These are phyloP conservation scores for Cryphonectria radicalis DNA, from an alignment of 2,329 filamentous ascomycete species.

Conservation along the genomic window DNA sequence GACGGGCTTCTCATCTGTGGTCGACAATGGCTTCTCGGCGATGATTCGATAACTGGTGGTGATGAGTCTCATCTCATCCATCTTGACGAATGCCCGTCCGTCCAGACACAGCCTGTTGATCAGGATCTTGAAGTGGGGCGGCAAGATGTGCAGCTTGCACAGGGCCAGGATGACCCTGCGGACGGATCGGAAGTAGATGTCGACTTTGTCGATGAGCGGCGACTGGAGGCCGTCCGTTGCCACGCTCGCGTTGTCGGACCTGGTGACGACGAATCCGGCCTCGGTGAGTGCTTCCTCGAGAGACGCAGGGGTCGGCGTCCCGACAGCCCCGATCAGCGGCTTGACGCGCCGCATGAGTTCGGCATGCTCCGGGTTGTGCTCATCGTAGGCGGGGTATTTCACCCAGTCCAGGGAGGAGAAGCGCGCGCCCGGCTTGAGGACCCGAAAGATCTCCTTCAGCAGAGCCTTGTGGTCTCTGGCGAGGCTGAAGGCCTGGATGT, in stretches of 20 bases:
- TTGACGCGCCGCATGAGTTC: constrained; percentile 59
- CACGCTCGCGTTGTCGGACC: constrained; percentile 56
- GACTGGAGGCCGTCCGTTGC: constrained; percentile 50
- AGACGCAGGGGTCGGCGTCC: constrained; percentile 53
- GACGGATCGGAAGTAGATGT: constrained; percentile 57
- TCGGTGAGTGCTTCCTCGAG: constrained; percentile 50
- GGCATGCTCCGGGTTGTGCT: constrained; percentile 49
- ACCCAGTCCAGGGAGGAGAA: constrained; percentile 59
- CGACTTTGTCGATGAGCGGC: constrained; percentile 57
- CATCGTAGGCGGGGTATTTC: constrained; percentile 53
- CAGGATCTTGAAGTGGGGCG: constrained; percentile 56
- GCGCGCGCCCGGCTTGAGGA: constrained; percentile 54
- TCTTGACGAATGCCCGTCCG: constrained; percentile 58
- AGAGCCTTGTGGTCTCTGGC: constrained; percentile 53
- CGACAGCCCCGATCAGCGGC: constrained; percentile 58
- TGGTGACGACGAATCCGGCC: constrained; percentile 52
- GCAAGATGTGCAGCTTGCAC: constrained; percentile 51
- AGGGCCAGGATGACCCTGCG: constrained; percentile 53
- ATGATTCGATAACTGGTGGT: constrained; percentile 58
- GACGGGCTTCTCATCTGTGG: background rate
- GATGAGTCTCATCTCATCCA: constrained; percentile 57
- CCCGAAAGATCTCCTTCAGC: constrained; percentile 53
- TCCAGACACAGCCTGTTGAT: constrained; percentile 58
- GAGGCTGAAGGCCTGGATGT: constrained; percentile 61
- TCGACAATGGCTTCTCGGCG: constrained; percentile 47